These are phyloP conservation scores for Pythium plurisporium DNA, from an alignment of 352 stramenopile genomes.

Conservation along the genomic window DNA sequence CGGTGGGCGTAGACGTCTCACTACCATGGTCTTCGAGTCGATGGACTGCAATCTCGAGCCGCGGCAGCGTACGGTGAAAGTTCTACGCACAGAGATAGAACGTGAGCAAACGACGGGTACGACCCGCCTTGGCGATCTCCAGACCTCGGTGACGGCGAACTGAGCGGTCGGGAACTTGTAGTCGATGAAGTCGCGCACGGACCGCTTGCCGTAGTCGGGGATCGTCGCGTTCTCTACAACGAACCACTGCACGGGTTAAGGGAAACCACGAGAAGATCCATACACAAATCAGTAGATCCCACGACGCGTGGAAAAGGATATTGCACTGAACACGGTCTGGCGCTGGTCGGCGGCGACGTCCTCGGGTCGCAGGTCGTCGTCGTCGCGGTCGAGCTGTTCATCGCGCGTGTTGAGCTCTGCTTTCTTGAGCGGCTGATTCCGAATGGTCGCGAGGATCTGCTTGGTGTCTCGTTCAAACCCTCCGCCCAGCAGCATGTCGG, in stretches of 20 bases:
- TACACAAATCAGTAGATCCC: neutral
- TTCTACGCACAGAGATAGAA: constrained; percentile 28
- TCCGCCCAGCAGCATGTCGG: constrained; percentile 74
- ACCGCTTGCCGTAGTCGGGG: constrained; percentile 71
- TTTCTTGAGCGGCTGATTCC: constrained; percentile 60
- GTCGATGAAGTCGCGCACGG: constrained; percentile 61
- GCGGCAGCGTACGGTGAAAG: constrained; percentile 67
- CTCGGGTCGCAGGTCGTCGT: constrained; percentile 10
- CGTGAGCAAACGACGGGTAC: neutral
- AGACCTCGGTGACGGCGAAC: constrained; percentile 64
- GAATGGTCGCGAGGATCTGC: constrained; percentile 75
- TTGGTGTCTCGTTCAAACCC: constrained; percentile 78
- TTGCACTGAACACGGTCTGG: constrained; percentile 79
- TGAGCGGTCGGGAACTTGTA: constrained; percentile 66
- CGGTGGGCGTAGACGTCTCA: too few relatives aligned
- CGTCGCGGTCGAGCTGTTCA: constrained; percentile 4
- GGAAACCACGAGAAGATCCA: neutral
- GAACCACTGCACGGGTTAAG: constrained; percentile 21
- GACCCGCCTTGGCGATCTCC: neutral
- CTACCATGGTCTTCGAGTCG: constrained; percentile 36
- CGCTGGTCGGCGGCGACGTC: constrained; percentile 28
- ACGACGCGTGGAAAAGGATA: constrained; percentile 40
- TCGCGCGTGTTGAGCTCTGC: constrained; percentile 37
- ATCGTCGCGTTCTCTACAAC: constrained; percentile 54
- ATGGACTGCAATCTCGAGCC: constrained; percentile 33